Evolutionary conservation across 805 yeast species (phyloP), one percentile per base, ranked within the genome.

Genomic region (Candida ponderosae): DNA sequence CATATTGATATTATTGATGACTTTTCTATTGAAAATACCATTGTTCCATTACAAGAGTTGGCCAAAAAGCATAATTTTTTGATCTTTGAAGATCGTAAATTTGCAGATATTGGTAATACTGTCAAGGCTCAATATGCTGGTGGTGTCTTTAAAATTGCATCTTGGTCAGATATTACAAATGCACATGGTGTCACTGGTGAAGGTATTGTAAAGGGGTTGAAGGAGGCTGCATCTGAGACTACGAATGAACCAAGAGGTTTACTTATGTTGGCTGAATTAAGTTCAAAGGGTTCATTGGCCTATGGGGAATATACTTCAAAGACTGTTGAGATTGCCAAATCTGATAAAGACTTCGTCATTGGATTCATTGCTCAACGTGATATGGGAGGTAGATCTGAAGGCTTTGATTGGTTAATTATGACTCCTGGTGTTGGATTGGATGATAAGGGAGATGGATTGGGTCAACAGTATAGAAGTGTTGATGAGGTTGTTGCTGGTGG

Each of bases 401-500:
- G 90, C 1, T 89, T 83, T 52, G 98, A 93, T 63, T 93, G 97
- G 96, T 63, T 93, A 30, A 76, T 89, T 40, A 81, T 93, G 93
- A 90, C 98, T 1, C 99, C 99, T 0, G 99, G 99, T 43, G 98
- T 93, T 29, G 97, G 97, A 3, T 71, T 93, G 36, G 98, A 90
- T 56, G 97, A 90, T 56, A 93, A 82, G 59, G 97, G 97, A 14
- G 99, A 93, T 57, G 76, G 81, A 1, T 70, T 93, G 43, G 99
- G 99, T 18, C 99, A 93, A 61, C 97, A 93, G 62, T 93, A 93
- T 62, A 74, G 98, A 59, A 79, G 96, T 5, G 97, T 90, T 4
- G 76, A 76, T 45, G 86, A 83, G 42, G 98, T 88, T 18, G 69
- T 90, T 11, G 55, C 74, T 13, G 76, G 82, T 2, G 97, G 97